Evolutionary conservation across 1,284 basidiomycete genomes (phyloP), one percentile per base, ranked within the genome.

Genomic region (Gastroboletus turbinatus): DNA sequence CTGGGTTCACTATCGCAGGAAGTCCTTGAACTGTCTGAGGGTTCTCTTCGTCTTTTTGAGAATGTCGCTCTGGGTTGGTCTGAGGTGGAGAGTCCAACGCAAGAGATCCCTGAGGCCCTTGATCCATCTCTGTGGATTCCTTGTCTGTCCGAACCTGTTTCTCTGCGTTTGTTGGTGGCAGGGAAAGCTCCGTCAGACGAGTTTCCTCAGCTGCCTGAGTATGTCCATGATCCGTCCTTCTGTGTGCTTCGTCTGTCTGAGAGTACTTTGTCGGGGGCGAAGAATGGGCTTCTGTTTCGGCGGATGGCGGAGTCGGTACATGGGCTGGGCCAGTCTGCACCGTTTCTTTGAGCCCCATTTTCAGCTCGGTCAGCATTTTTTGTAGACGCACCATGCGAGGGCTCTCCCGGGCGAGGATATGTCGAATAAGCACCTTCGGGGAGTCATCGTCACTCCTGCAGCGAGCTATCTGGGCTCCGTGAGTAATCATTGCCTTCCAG

Each of bases 401-500:
- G 7, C n/a, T 19, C 2, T 45, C 53, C 32, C 29, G n/a, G 4
- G 2, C 4, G 8, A 58, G 29, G 27, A 66, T 39, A 8, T 4
- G 14, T 51, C 10, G 54, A 43, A 66, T 23, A 13, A 67, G 17
- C 11, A 17, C 17, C 33, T 47, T 57, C 25, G 51, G 8, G 1
- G 62, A 62, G 14, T 57, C 32, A 3, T 53, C 47, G 13, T 56
- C 50, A 17, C 32, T 49, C 45, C 47, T 40, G 23, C 60, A 63
- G 3, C 47, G 2, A 29, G 7, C 36, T 36, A 51, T 19, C 8
- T 46, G 44, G 1, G 57, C 53, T 2, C 60, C 63, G 13, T 25
- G 55, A 2, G 1, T 0, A 11, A 65, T 40, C 57, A 65, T 60
- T 1, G 14, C 1, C 21, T 52, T 56, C 63, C 63, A 66, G 27